Base-by-base conservation (phyloP, 2,329 filamentous ascomycete genomes). In the Monosporascus ibericus region DNA sequence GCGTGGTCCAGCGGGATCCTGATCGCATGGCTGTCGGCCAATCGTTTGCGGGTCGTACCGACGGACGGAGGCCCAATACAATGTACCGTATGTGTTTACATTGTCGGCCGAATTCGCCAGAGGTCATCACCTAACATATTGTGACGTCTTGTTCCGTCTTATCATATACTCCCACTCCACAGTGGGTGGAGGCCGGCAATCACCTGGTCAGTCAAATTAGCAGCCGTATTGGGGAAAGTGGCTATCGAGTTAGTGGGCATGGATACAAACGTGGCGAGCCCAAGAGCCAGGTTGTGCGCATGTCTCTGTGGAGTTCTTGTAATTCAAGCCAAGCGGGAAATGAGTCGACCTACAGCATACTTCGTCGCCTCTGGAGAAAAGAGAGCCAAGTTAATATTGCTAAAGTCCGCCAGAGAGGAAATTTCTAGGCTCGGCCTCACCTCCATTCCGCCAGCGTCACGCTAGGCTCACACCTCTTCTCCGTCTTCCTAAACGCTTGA, bases 381-480 rank as follows among this genome's bases (percentile, higher is more conserved):
- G 11, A 34, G 30, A 34, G 14, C 9, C 4, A 34, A 20, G 20
- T 27, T 38, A n/a, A 9, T 30, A 18, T 34, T 37, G n/a, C 24
- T 20, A 44, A 11, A 6, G 27, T n/a, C 27, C 15, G 8, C 24
- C n/a, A 40, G 34, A 44, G n/a, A 36, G n/a, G 25, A 36, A 36
- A 14, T 18, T 44, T 6, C 4, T n/a, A 14, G 14, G n/a, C 27
- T 14, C 8, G 5, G n/a, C 20, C 40, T 37, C 44, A 50, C 48
- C 48, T 50, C 48, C 48, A 50, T 46, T 50, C 48, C 20, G 48
- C 48, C 22, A 42, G 44, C 15, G 48, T 50, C 24, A 50, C 48
- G 30, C 44, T 50, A 17, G 48, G 48, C n/a, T 50, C 25, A 25
- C 48, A 50, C 25, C 44, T 50, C 40, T 50, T 50, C 18, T 50